Evolutionary conservation across 2,329 filamentous ascomycete genomes (phyloP).

Genomic region (Alternaria ethzedia): DNA sequence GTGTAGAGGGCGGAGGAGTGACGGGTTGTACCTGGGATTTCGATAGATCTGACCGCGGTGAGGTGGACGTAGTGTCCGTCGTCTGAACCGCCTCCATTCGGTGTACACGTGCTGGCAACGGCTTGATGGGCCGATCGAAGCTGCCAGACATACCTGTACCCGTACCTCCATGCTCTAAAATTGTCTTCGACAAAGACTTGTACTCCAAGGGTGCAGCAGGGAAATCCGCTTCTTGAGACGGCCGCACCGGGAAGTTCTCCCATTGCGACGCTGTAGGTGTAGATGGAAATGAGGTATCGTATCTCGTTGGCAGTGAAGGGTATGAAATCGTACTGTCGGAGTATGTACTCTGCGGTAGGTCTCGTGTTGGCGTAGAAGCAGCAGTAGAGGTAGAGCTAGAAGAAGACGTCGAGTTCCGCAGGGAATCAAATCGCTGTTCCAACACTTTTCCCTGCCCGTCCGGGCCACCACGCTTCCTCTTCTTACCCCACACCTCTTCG

Average conservation of each 20-base stretch:
- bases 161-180: conserved; percentile 7
- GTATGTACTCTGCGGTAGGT: neutral
- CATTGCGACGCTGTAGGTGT: neutral
- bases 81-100: neutral
- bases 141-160: conserved; percentile 12
- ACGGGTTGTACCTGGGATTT: neutral
- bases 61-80: neutral
- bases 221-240: neutral
- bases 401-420: neutral
- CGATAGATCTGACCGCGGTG: neutral
- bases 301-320: neutral
- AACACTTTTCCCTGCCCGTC: neutral
- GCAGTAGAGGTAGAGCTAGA: neutral
- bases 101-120: neutral
- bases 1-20: neutral
- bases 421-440: neutral
- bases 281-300: neutral
- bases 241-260: neutral
- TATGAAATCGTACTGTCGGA: neutral
- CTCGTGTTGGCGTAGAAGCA: neutral
- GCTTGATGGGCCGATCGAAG: conserved; percentile 5
- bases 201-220: neutral
- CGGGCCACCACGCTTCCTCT: neutral
- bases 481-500: conserved; percentile 3
- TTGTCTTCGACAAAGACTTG: neutral